phyloP scores from a whole-genome alignment of 1,284 basidiomycete species.

The Puccinia coronata region DNA sequence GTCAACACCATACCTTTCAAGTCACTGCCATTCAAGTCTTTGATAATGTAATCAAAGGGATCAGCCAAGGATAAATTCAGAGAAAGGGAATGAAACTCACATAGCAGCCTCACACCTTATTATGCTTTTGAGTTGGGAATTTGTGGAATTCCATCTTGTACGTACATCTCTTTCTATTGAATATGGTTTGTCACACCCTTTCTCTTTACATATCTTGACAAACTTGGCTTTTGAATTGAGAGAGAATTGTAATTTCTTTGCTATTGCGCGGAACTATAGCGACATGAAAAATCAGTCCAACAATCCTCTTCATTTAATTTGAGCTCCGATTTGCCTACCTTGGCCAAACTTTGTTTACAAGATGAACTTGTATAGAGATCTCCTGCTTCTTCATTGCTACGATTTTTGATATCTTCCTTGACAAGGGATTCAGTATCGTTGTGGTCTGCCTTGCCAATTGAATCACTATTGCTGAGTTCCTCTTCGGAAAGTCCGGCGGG shows the following conservation, averaged over 20 bases:
- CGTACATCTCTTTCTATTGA: neutral
- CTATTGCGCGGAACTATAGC: neutral
- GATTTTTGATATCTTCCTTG: too few relatives aligned
- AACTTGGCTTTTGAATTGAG: neutral
- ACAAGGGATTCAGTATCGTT: too few relatives aligned
- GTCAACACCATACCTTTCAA: neutral
- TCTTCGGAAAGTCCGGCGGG: too few relatives aligned
- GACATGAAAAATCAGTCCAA: neutral
- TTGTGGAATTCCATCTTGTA: constrained; percentile 13
- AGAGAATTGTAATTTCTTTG: neutral
- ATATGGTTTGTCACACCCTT: neutral
- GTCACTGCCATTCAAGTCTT: constrained; percentile 20
- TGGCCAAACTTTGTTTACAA: neutral
- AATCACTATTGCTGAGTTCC: too few relatives aligned
- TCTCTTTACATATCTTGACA: neutral
- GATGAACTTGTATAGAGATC: neutral
- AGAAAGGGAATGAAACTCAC: neutral
- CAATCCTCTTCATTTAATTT: neutral
- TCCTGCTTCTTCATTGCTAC: too few relatives aligned
- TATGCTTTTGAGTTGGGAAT: neutral
- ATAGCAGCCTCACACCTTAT: neutral
- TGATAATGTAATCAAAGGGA: neutral
- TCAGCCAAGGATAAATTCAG: neutral
- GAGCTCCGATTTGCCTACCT: neutral
- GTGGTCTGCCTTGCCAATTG: too few relatives aligned